Base-by-base conservation (phyloP, 345 rosid genomes). In the Noccaea caerulescens region DNA sequence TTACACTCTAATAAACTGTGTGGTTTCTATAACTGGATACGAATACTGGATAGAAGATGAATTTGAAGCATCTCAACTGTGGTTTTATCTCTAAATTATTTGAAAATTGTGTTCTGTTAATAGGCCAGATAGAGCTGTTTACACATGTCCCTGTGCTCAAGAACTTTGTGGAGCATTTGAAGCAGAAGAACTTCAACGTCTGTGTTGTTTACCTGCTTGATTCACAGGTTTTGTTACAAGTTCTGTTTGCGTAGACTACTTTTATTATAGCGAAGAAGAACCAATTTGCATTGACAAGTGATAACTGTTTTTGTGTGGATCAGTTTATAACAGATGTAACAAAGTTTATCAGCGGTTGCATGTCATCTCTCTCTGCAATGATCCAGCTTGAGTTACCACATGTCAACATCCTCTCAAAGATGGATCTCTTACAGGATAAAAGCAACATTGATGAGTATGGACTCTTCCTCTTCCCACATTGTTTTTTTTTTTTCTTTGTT, bases 281-380 rank as follows among this genome's bases (percentile, higher is more conserved):
- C 69, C 9, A 27, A 25, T 73, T 49, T 67, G 50, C 39, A 11
- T 37, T 69, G 44, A 18, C 63, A 32, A 57, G 30, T 27, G 30
- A 9, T 4, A 18, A 63, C 10, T 8, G 8, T 47, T 30, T 73
- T 63, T 27, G 30, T 27, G 4, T 74, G 72, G 72, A 36, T 11
- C 86, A 93, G 99, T 93, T 93, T 76, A 78, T 91, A 46, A 85
- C 91, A 4, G 96, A 93, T 77, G 95, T 87, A 51, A 89, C 97
- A 25, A 93, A 93, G 82, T 93, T 87, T 73, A 85, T 91, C 38
- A 91, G 97, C 66, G 98, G 97, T 44, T 93, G 98, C 75, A 87
- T 89, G 97, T 90, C 93, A 38, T 93, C 98, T 63, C 97, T 91
- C 58, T 86, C 97, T 63, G 97, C 97, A 46, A 93, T 93, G 96